These are phyloP conservation scores for Blastobotrys elegans DNA, from an alignment of 1,139 yeast genomes.

Conservation along the genomic window DNA sequence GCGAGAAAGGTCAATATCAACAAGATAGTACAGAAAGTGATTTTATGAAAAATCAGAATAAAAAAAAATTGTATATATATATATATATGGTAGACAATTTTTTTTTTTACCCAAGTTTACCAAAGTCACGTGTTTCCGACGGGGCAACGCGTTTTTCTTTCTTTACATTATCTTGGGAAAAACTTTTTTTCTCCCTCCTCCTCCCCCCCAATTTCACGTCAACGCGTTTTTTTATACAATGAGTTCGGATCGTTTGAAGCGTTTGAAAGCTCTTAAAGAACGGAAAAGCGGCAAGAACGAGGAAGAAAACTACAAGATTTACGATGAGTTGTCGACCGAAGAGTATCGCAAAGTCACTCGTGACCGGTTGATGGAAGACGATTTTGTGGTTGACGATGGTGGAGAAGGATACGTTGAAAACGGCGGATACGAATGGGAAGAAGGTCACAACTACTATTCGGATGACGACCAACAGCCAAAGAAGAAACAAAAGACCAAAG, in stretches of 20 bases:
- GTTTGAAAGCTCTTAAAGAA: conserved; percentile 11
- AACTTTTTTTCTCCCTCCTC: not conserved
- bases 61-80: too few species aligned
- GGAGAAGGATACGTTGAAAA: conserved; percentile 89
- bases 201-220: not conserved
- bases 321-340: conserved; percentile 83
- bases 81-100: too few species aligned
- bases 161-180: too few species aligned
- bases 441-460: conserved; percentile 48
- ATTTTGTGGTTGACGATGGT: conserved; percentile 89
- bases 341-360: conserved; percentile 73
- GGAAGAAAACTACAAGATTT: conserved; percentile 45
- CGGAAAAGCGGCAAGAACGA: conserved; percentile 10
- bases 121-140: too few species aligned
- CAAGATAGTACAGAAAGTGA: too few species aligned
- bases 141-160: too few species aligned
- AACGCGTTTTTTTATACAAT: conserved; percentile 2
- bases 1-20: too few species aligned
- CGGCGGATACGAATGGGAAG: conserved; percentile 87
- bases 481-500: conserved; percentile 35
- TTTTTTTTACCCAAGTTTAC: too few species aligned
- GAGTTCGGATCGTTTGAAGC: conserved; percentile 12
- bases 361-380: conserved; percentile 77
- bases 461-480: conserved; percentile 45
- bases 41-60: too few species aligned